Conservation (phyloP, 2,329 filamentous ascomycete species). For the Sporothrix phasma region DNA sequence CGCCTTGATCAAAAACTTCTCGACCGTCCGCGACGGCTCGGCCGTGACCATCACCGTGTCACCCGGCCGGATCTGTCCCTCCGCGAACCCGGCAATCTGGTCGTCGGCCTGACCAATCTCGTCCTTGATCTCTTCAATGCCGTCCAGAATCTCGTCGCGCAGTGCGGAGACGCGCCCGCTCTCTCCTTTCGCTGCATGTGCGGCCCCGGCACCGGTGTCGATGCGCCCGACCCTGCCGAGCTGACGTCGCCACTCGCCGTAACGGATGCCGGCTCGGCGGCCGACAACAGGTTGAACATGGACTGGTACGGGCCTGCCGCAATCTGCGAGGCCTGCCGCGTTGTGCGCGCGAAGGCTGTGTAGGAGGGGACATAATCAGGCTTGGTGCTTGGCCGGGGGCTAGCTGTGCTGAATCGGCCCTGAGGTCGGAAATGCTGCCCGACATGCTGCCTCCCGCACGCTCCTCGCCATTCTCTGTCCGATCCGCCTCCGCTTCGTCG, state of each 20-base stretch:
- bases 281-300: constrained; percentile 79
- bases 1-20: constrained; percentile 80
- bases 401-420: constrained; percentile 14
- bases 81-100: constrained; percentile 78
- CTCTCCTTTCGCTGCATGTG: background rate
- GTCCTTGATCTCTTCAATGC: constrained; percentile 91
- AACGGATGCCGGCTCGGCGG: constrained; percentile 35
- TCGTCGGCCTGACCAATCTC: constrained; percentile 89
- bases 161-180: constrained; percentile 54
- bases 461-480: constrained; percentile 47
- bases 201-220: constrained; percentile 33
- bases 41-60: constrained; percentile 79
- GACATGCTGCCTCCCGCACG: constrained; percentile 30
- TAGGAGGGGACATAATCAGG: background rate
- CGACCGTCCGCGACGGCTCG: constrained; percentile 74
- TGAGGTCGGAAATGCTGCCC: constrained; percentile 28
- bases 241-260: constrained; percentile 20
- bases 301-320: constrained; percentile 61
- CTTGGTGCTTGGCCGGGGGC: constrained; percentile 35
- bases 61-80: constrained; percentile 86
- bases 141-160: constrained; percentile 83
- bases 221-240: constrained; percentile 32
- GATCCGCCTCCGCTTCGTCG: constrained; percentile 77
- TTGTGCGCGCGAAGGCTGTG: background rate
- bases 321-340: constrained; percentile 25